phyloP scores from a whole-genome alignment of 345 rosid species.

The Schrenkiella parvula region DNA sequence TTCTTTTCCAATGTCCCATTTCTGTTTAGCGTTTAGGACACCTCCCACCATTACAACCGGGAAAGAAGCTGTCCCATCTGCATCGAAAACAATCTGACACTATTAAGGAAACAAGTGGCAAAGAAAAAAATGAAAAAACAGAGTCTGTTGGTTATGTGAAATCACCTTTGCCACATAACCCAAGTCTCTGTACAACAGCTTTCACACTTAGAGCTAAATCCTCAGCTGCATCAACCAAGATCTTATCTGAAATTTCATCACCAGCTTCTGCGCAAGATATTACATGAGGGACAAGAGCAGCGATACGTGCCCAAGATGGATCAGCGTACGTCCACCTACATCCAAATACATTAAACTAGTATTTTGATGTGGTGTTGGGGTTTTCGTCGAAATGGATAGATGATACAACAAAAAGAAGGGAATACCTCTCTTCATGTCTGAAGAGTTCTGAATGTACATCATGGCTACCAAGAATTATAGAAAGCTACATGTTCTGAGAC shows the following conservation, averaged over 20 bases:
- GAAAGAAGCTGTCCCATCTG: constrained; percentile 46
- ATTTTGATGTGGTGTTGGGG: not conserved
- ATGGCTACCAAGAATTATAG: not conserved
- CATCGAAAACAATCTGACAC: not conserved
- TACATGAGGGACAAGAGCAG: constrained; percentile 56
- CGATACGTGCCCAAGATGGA: constrained; percentile 63
- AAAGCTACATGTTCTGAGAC: not conserved
- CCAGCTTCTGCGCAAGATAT: constrained; percentile 56
- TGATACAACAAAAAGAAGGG: not conserved
- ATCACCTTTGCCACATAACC: constrained; percentile 52
- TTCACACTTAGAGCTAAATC: constrained; percentile 54
- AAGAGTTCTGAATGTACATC: constrained; percentile 3
- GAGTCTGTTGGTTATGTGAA: not conserved
- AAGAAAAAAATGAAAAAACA: not conserved
- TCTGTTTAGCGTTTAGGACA: constrained; percentile 46
- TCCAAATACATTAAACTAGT: constrained; percentile 1
- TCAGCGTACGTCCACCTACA: constrained; percentile 61
- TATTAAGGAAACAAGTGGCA: not conserved
- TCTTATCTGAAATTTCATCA: constrained; percentile 49
- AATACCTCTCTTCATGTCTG: not conserved
- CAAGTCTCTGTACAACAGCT: constrained; percentile 56
- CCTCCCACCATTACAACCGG: constrained; percentile 66
- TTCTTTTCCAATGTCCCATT: constrained; percentile 56
- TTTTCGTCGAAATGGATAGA: not conserved
- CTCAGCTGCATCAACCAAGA: constrained; percentile 45